These are phyloP conservation scores for Pulicaria dysenterica DNA, from an alignment of 129 eudicot genomes.

Conservation along the genomic window DNA sequence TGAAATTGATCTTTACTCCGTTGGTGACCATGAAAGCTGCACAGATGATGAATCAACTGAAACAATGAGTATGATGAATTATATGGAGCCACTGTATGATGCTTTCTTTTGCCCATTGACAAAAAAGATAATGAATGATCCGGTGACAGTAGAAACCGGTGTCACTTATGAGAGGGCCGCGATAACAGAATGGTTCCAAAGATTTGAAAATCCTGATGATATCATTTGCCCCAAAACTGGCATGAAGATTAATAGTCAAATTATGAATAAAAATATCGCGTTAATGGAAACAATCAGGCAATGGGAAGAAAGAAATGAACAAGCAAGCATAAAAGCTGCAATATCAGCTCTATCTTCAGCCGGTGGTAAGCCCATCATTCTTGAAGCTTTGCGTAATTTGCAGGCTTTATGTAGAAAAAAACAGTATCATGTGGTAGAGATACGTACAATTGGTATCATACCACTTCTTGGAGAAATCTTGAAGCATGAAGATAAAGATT, in stretches of 20 bases:
- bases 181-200: conserved; percentile 53
- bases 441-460: conserved; percentile 48
- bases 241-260: conserved; percentile 42
- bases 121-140: conserved; percentile 70
- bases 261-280: conserved; percentile 52
- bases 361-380: conserved; percentile 48
- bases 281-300: conserved; percentile 60
- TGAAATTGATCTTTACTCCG: conserved; percentile 60
- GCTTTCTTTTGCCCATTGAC: conserved; percentile 75
- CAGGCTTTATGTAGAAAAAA: conserved; percentile 46
- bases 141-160: conserved; percentile 75
- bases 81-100: conserved; percentile 61
- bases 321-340: conserved; percentile 58
- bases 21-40: conserved; percentile 36
- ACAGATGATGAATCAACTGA: conserved; percentile 31
- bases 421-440: conserved; percentile 42
- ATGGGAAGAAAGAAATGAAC: conserved; percentile 79
- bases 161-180: conserved; percentile 64
- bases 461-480: conserved; percentile 54
- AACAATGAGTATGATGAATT: conserved; percentile 23
- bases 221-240: conserved; percentile 60
- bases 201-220: conserved; percentile 43
- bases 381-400: conserved; percentile 62
- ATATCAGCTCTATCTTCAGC: conserved; percentile 51
- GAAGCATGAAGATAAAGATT: conserved; percentile 46